Conservation (phyloP, 441 rosid genomes). For the Gossypium schwendimanii region DNA sequence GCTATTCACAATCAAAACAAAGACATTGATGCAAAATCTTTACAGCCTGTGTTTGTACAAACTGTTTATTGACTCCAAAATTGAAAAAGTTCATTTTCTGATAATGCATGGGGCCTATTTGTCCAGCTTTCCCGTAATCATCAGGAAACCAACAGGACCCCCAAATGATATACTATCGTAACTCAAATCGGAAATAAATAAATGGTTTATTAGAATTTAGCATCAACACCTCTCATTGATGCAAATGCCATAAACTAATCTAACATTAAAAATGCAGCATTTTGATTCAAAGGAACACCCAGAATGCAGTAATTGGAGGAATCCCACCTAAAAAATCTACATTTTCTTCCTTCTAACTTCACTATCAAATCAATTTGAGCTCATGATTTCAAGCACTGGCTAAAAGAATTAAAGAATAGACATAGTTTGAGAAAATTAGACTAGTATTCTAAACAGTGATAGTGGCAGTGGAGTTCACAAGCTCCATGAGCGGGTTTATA, state of each 20-base stretch:
- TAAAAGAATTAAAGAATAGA: neutral
- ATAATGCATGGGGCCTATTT: neutral
- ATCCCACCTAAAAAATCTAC: neutral
- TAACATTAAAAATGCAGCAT: neutral
- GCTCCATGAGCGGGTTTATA: too few species aligned
- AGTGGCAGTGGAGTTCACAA: too few species aligned
- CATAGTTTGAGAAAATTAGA: too few species aligned
- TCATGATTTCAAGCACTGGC: neutral
- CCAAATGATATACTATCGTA: neutral
- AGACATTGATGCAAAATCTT: neutral
- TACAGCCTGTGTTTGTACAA: slow-evolving; percentile 8
- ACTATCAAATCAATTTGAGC: neutral
- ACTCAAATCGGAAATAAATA: neutral
- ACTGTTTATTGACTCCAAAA: neutral
- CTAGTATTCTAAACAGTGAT: too few species aligned
- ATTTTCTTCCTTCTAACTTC: neutral
- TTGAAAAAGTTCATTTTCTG: neutral
- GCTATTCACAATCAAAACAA: neutral
- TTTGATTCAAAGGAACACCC: neutral
- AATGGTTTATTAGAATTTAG: neutral
- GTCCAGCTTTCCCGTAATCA: neutral
- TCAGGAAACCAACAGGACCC: neutral
- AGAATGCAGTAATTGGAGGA: neutral
- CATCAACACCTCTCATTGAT: neutral
- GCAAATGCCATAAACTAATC: neutral